Conservation (phyloP, 805 yeast genomes). For the Candida pseudoglaebosa region DNA sequence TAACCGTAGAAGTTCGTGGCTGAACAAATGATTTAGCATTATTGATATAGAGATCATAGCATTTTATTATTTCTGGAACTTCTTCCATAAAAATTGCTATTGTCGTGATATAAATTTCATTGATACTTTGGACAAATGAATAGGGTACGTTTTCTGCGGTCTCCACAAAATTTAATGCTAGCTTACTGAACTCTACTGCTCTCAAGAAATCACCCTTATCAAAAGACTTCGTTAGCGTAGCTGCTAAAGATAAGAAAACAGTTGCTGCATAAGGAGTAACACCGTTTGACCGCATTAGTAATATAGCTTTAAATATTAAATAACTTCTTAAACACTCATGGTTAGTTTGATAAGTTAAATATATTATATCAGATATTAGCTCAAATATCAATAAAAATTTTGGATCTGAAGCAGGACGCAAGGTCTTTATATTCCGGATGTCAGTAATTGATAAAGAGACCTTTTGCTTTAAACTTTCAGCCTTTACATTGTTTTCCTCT, state of each 20-base stretch:
- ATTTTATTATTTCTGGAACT: conserved; percentile 26
- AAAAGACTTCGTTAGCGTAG: conserved; percentile 21
- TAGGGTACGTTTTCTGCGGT: conserved; percentile 28
- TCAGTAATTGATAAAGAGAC: conserved; percentile 39
- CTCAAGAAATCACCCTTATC: conserved; percentile 27
- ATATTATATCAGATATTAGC: conserved; percentile 35
- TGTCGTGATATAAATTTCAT: conserved; percentile 38
- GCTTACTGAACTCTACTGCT: conserved; percentile 39
- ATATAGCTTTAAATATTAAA: conserved; percentile 29
- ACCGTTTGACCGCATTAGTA: conserved; percentile 38
- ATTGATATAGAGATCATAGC: conserved; percentile 12
- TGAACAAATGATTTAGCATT: conserved; percentile 3
- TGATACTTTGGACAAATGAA: conserved; percentile 33
- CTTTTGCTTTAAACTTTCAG: conserved; percentile 18
- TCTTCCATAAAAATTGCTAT: conserved; percentile 44
- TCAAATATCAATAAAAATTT: conserved; percentile 32
- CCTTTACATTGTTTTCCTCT: conserved; percentile 17
- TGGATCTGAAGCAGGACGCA: conserved; percentile 21
- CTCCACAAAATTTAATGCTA: conserved; percentile 37
- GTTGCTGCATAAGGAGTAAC: conserved; percentile 34
- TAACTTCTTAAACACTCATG: conserved; percentile 24
- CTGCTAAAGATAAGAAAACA: conserved; percentile 39
- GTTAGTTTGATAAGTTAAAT: conserved; percentile 26
- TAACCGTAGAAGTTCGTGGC: neutral
- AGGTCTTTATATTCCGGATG: conserved; percentile 25